Conservation (phyloP, 345 rosid species). For the Hibiscus trionum region DNA sequence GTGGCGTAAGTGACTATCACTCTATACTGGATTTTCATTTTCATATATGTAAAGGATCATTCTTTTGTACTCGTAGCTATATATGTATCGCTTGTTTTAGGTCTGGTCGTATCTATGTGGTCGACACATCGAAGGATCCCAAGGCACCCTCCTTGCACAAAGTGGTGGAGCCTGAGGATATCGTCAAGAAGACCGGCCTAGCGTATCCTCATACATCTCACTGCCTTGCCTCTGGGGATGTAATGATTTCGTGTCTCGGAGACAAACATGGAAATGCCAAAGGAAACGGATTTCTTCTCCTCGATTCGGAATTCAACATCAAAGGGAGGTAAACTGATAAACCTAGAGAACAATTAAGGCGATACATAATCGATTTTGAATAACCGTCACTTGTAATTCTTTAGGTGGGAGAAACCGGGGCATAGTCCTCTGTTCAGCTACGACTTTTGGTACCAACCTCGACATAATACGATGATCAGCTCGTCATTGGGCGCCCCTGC, state of each 20-base stretch:
- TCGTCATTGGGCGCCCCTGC: conserved; percentile 94
- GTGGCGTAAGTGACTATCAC: neutral
- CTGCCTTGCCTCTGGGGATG: conserved; percentile 84
- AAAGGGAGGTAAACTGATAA: conserved; percentile 51
- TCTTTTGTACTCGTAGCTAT: neutral
- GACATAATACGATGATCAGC: conserved; percentile 85
- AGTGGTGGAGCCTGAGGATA: conserved; percentile 63
- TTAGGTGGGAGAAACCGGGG: conserved; percentile 90
- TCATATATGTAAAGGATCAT: neutral
- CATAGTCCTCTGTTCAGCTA: conserved; percentile 72
- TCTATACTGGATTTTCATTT: conserved; percentile 16
- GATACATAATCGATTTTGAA: neutral
- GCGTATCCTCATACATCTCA: conserved; percentile 90
- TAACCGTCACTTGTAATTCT: neutral
- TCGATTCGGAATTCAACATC: conserved; percentile 76
- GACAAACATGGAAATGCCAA: conserved; percentile 81
- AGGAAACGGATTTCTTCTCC: conserved; percentile 88
- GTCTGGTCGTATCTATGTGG: conserved; percentile 71
- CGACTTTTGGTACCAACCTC: conserved; percentile 97
- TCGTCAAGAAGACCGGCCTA: conserved; percentile 64
- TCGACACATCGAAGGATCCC: conserved; percentile 59
- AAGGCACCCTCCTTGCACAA: conserved; percentile 80
- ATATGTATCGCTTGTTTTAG: conserved; percentile 26
- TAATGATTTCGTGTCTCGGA: conserved; percentile 81
- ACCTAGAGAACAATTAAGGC: neutral